Percentiles rank a stretch among this genome's conserved stretches.
phyloP scores from a whole-genome alignment of 108 stramenopile species.

The Pseudonitzschia multiseries region DNA sequence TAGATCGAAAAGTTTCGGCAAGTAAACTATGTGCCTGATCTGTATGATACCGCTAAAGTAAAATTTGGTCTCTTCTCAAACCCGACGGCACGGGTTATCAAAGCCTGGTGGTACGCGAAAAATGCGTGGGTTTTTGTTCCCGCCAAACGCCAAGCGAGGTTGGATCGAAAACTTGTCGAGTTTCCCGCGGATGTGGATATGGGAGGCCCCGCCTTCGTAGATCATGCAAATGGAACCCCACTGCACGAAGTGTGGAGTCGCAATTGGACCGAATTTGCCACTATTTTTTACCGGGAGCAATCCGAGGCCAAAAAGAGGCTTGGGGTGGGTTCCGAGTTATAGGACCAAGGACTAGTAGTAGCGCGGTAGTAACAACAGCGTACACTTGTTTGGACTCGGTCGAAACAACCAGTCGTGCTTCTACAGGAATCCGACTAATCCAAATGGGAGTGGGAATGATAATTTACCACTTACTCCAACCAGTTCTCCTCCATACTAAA shows the following conservation, averaged over 20 bases:
- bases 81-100: background rate
- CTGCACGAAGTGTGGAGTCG: background rate
- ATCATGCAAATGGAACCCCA: background rate
- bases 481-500: no score
- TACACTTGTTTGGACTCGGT: no score
- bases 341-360: no score
- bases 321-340: no score
- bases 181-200: background rate
- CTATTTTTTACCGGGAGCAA: background rate
- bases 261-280: constrained; percentile 3
- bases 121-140: background rate
- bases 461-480: no score
- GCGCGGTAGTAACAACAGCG: no score
- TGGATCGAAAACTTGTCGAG: background rate
- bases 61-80: background rate
- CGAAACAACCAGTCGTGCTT: no score
- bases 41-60: background rate
- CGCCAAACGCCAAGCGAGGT: background rate
- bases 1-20: background rate
- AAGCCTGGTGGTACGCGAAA: background rate
- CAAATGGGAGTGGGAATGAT: no score
- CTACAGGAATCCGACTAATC: no score
- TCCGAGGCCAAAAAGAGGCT: background rate
- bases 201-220: background rate
- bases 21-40: background rate